A percentile compares a stretch with the other conserved stretches of the same genome.
phyloP scores from a whole-genome alignment of 2,329 filamentous ascomycete genomes.

The Phaeoacremonium minimum region DNA sequence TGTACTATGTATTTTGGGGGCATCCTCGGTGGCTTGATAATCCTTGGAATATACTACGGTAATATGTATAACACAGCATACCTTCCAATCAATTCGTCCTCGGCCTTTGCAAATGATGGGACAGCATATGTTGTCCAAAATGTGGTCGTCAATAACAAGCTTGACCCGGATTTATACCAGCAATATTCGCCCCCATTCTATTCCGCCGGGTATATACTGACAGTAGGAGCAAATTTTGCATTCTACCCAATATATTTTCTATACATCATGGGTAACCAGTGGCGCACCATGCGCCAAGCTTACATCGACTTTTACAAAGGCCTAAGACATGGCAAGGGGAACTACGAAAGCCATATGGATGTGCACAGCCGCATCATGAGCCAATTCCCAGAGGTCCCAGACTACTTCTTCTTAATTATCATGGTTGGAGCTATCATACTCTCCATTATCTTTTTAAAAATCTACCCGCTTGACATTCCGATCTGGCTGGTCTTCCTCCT shows the following conservation, averaged over 20 bases:
- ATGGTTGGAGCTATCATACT: conserved; percentile 18
- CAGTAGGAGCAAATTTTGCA: conserved; percentile 35
- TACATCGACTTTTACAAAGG: conserved; percentile 34
- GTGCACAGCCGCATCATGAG: conserved; percentile 34
- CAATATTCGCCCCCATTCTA: conserved; percentile 39
- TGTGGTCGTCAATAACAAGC: conserved; percentile 29
- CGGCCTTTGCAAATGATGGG: conserved; percentile 39
- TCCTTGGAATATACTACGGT: conserved; percentile 34
- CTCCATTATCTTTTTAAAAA: conserved; percentile 24
- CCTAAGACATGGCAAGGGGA: conserved; percentile 29
- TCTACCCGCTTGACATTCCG: conserved; percentile 24
- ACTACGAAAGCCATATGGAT: conserved; percentile 37
- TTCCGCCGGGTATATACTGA: conserved; percentile 35
- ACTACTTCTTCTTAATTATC: conserved; percentile 38
- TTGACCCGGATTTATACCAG: conserved; percentile 32
- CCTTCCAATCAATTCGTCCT: conserved; percentile 42
- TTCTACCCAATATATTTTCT: conserved; percentile 39
- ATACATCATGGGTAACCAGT: conserved; percentile 37
- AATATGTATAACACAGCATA: conserved; percentile 39
- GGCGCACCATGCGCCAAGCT: conserved; percentile 28
- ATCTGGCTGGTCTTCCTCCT: conserved; percentile 24
- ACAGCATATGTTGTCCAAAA: conserved; percentile 32
- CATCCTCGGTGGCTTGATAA: conserved; percentile 29
- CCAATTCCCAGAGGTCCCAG: conserved; percentile 34
- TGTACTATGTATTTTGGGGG: conserved; percentile 28